Percentiles rank a stretch among this genome's conserved stretches.
These are phyloP conservation scores for Rhizopus arrhizus DNA, from an alignment of 371 early-diverging fungal species.

Conservation along the genomic window DNA sequence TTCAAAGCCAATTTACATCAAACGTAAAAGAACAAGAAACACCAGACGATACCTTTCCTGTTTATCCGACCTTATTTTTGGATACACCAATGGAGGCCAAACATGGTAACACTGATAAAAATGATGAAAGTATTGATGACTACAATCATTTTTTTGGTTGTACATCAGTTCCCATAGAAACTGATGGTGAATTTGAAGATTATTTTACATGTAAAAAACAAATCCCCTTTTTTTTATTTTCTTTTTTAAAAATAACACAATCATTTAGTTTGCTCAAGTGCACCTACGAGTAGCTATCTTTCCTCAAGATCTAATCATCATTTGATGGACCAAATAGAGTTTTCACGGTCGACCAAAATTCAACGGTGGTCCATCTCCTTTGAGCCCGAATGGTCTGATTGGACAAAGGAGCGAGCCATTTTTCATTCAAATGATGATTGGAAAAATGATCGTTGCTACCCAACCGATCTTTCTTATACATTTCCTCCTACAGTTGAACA, in stretches of 20 bases:
- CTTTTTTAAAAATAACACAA: neutral
- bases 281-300: neutral
- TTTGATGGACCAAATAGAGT: neutral
- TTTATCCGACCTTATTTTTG: conserved; percentile 33
- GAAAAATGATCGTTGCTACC: neutral
- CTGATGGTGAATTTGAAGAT: conserved; percentile 3
- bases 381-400: neutral
- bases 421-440: neutral
- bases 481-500: neutral
- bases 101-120: neutral
- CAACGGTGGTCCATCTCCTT: neutral
- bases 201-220: conserved; percentile 15
- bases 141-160: conserved; percentile 5
- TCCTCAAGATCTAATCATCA: neutral
- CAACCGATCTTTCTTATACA: neutral
- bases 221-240: neutral
- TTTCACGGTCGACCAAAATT: neutral
- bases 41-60: conserved; percentile 10
- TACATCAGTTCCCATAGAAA: conserved; percentile 14
- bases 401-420: neutral
- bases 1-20: conserved; percentile 11
- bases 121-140: neutral
- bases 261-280: neutral
- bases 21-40: neutral
- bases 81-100: conserved; percentile 4